Conservation (phyloP, 108 stramenopile genomes). For the Parmales sp. region DNA sequence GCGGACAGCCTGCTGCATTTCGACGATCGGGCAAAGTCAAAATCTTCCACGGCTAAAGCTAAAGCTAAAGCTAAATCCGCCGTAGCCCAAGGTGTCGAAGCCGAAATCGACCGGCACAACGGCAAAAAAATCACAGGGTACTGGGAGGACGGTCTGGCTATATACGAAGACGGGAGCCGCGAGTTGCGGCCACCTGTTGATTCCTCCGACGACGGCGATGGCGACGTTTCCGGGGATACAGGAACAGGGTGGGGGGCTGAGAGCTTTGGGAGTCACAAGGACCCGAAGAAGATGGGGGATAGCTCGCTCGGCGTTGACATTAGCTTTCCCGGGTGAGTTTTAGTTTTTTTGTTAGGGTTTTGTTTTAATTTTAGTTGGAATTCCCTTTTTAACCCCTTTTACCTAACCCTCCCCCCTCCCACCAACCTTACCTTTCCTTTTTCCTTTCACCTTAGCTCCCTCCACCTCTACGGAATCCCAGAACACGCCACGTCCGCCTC, state of each 20-base stretch:
- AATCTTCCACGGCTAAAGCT: constrained; percentile 3
- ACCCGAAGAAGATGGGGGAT: constrained; percentile 81
- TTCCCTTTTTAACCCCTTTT: too few relatives aligned
- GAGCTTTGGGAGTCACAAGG: constrained; percentile 73
- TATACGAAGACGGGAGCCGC: constrained; percentile 72
- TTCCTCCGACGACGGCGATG: not conserved
- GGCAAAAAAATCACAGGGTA: constrained; percentile 80
- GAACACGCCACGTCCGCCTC: constrained; percentile 87
- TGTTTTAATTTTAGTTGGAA: too few relatives aligned
- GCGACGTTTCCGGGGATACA: constrained; percentile 15
- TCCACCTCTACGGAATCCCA: constrained; percentile 85
- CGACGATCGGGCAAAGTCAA: constrained; percentile 53
- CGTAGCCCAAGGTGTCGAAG: constrained; percentile 19
- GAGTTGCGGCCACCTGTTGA: constrained; percentile 48
- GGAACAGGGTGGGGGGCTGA: constrained; percentile 85
- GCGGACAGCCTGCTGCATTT: constrained; percentile 64
- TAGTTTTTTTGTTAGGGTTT: too few relatives aligned
- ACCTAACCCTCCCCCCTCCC: too few relatives aligned
- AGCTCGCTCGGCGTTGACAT: constrained; percentile 92
- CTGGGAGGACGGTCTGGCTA: constrained; percentile 84
- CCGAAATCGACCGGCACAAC: constrained; percentile 28
- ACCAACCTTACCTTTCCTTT: too few relatives aligned
- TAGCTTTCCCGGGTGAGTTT: constrained; percentile 73
- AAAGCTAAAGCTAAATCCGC: constrained; percentile 25
- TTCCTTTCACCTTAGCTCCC: constrained; percentile 31